Percentiles rank a stretch among this genome's conserved stretches.
These are phyloP conservation scores for Capsella bursapastoris DNA, from an alignment of 345 rosid genomes.

Conservation along the genomic window DNA sequence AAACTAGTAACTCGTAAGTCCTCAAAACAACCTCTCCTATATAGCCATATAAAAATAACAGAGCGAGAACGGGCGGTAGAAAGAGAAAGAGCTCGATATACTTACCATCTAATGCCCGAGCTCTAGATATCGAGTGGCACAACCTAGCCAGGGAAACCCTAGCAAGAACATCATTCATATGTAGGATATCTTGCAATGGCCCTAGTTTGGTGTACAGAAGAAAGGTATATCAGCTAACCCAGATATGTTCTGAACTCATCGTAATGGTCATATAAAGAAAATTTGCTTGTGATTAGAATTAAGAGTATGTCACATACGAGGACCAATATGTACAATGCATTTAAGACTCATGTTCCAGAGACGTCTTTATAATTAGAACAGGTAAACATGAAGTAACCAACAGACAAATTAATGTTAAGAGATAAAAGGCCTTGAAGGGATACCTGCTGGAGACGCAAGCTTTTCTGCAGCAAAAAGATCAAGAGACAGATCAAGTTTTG, in stretches of 20 bases:
- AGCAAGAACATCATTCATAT: slow-evolving; percentile 98
- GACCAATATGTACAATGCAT: slow-evolving; percentile 18
- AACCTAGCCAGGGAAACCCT: slow-evolving; percentile 94
- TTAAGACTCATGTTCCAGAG: slow-evolving; percentile 17
- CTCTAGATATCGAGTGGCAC: slow-evolving; percentile 87
- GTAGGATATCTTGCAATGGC: slow-evolving; percentile 98
- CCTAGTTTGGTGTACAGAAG: slow-evolving; percentile 59
- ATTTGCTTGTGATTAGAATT: slow-evolving; percentile 20
- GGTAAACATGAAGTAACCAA: slow-evolving; percentile 28
- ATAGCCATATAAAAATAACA: slow-evolving; percentile 20
- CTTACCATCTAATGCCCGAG: slow-evolving; percentile 95
- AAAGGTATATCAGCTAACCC: slow-evolving; percentile 33
- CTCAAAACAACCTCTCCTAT: background rate
- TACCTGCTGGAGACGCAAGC: slow-evolving; percentile 88
- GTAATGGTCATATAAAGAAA: slow-evolving; percentile 15
- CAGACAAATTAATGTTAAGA: background rate
- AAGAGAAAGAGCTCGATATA: slow-evolving; percentile 32
- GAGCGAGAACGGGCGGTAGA: slow-evolving; percentile 13
- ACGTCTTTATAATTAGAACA: slow-evolving; percentile 21
- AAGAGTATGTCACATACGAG: slow-evolving; percentile 1
- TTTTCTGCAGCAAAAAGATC: slow-evolving; percentile 71
- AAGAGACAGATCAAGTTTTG: slow-evolving; percentile 28
- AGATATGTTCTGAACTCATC: slow-evolving; percentile 8
- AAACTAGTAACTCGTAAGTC: slow-evolving; percentile 33
- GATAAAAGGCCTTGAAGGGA: slow-evolving; percentile 37